phyloP scores from a whole-genome alignment of 164 flowering plant species.

The Umbilicus rupestris region DNA sequence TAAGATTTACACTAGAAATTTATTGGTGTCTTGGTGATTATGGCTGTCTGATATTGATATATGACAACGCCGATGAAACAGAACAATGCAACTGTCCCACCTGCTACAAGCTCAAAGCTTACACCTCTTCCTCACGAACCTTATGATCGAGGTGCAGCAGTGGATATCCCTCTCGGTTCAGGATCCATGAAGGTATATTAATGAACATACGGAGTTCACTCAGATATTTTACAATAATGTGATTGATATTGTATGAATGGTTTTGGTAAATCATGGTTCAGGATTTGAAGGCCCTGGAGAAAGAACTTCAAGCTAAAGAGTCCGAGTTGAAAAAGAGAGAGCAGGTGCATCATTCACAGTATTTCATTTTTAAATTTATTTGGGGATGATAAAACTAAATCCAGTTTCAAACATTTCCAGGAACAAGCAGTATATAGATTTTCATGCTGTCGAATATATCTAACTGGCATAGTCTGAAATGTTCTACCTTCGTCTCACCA shows the following conservation, averaged over 20 bases:
- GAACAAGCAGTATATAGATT: too few relatives aligned
- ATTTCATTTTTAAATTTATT: neutral
- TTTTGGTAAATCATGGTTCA: slow-evolving; percentile 8
- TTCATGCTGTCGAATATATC: too few relatives aligned
- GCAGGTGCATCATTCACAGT: slow-evolving; percentile 26
- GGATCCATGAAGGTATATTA: neutral
- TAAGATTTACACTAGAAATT: neutral
- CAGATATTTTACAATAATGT: neutral
- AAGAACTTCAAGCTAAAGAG: slow-evolving; percentile 58
- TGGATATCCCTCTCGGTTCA: slow-evolving; percentile 13
- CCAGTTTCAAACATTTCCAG: neutral
- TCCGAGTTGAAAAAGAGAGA: slow-evolving; percentile 51
- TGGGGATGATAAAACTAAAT: neutral
- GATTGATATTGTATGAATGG: neutral
- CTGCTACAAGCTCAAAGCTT: slow-evolving; percentile 39
- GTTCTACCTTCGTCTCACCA: too few relatives aligned
- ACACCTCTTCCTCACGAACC: slow-evolving; percentile 65
- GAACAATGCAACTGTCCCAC: slow-evolving; percentile 50
- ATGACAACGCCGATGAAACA: slow-evolving; percentile 8
- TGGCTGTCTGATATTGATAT: too few relatives aligned
- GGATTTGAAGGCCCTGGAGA: slow-evolving; percentile 46
- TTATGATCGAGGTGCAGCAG: slow-evolving; percentile 15
- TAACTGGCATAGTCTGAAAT: too few relatives aligned
- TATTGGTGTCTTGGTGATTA: neutral
- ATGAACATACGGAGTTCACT: neutral